Evolutionary conservation across 73 alveolate genomes (phyloP).

Genomic region (Durusdinium trenchii): DNA sequence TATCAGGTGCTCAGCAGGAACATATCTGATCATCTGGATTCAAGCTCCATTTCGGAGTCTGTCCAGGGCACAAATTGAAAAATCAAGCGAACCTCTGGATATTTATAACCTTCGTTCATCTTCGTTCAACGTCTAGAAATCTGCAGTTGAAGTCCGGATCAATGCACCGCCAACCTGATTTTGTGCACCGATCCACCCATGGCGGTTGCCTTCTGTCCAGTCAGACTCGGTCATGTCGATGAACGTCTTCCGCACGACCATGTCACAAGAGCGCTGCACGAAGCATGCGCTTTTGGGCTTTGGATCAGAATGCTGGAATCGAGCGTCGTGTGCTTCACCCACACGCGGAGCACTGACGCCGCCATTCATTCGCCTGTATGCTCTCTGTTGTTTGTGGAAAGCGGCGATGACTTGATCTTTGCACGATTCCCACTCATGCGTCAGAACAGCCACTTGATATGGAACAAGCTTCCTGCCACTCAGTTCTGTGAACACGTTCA

Average conservation of each 20-base stretch:
- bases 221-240: slow-evolving; percentile 62
- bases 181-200: slow-evolving; percentile 55
- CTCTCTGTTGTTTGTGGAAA: slow-evolving; percentile 68
- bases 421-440: slow-evolving; percentile 35
- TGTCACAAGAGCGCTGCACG: not conserved
- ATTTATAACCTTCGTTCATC: too few species aligned
- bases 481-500: slow-evolving; percentile 44
- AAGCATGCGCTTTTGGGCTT: slow-evolving; percentile 60
- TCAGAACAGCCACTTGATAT: slow-evolving; percentile 51
- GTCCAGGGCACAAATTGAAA: too few species aligned
- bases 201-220: slow-evolving; percentile 50
- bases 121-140: slow-evolving; percentile 9
- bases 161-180: slow-evolving; percentile 59
- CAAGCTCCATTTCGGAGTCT: too few species aligned
- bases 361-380: slow-evolving; percentile 70
- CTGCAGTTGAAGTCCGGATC: slow-evolving; percentile 14
- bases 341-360: slow-evolving; percentile 86
- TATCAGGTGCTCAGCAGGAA: too few species aligned
- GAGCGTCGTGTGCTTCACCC: slow-evolving; percentile 54
- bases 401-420: slow-evolving; percentile 35
- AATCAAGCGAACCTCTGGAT: too few species aligned
- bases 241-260: slow-evolving; percentile 57
- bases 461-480: slow-evolving; percentile 71
- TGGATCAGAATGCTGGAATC: slow-evolving; percentile 38
- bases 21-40: too few species aligned